Base-by-base conservation (phyloP, 768 basidiomycete species). In the Tylopilus plumbeoviolaceoides region DNA sequence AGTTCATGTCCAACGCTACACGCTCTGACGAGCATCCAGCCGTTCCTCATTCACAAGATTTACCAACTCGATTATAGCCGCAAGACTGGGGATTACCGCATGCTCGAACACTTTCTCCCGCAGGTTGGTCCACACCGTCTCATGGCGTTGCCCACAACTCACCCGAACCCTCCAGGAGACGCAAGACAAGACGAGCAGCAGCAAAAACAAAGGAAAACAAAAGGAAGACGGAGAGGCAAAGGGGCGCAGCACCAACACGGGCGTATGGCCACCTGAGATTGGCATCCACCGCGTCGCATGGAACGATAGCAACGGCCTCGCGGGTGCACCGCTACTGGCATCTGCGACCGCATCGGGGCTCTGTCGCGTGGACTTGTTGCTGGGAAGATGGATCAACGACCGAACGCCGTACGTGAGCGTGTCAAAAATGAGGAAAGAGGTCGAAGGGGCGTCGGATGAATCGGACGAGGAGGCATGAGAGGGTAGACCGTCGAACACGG, bases 21-120 rank as follows among this genome's bases (percentile, higher is more conserved):
- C 2, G 23, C 23, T 23, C 21, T 57, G 50, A 50, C 35, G 12
- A 20, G 1, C 51, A 43, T 39, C 8, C 45, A 91, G 87, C 86
- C 89, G 0, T 86, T 89, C 61, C 82, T 91, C 56, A 75, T 83
- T 15, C 85, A 90, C 66, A 85, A 82, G 67, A 76, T 95, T 15
- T 97, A 83, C 61, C 89, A 90, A 63, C 77, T 98, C 48, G 95
- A 98, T 69, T 92, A 90, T 61, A 92, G 83, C 59, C 83, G 87
- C 38, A 80, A 77, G 7, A 81, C 80, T 0, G 81, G 82, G 20
- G 82, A 90, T 54, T 93, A 81, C 64, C 77, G 94, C 21, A 91
- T 98, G 85, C 70, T 94, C n/a, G 97, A 98, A 53, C 80, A 82
- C 21, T 84, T 95, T 59, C 67, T 87, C 7, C 91, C 94, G 2